These are phyloP conservation scores for Botryosphaeria dothidea DNA, from an alignment of 2,329 filamentous ascomycete species.

Conservation along the genomic window DNA sequence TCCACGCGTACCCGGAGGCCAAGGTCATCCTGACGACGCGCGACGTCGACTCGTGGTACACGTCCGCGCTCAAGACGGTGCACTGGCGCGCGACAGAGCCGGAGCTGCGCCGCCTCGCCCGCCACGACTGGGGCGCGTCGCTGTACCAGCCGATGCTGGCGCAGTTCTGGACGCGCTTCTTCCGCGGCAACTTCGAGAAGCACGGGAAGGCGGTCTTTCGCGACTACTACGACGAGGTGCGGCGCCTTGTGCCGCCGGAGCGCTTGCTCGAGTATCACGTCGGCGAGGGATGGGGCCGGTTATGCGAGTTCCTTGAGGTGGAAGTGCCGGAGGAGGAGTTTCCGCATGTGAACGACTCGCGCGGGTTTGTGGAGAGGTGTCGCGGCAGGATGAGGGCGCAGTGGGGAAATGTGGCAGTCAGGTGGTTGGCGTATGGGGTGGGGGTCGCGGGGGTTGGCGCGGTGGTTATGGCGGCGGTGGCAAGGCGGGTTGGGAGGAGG, in stretches of 20 bases:
- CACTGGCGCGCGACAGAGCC: background rate
- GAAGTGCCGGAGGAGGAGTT: slow-evolving; percentile 27
- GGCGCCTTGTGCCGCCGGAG: slow-evolving; percentile 25
- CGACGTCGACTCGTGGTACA: slow-evolving; percentile 16
- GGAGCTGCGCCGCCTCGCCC: slow-evolving; percentile 23
- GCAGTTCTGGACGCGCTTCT: background rate
- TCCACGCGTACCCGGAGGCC: slow-evolving; percentile 24
- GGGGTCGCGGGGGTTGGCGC: slow-evolving; percentile 39
- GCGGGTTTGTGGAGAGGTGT: slow-evolving; percentile 57
- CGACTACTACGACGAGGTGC: slow-evolving; percentile 23
- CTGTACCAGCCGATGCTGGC: slow-evolving; percentile 51
- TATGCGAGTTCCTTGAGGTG: slow-evolving; percentile 32
- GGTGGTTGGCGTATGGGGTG: slow-evolving; percentile 52
- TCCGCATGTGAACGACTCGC: slow-evolving; percentile 27
- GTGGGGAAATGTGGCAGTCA: slow-evolving; percentile 56
- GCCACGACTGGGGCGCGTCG: slow-evolving; percentile 22
- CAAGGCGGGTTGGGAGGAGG: background rate
- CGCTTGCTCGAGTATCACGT: slow-evolving; percentile 29
- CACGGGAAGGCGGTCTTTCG: slow-evolving; percentile 14
- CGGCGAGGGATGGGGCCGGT: slow-evolving; percentile 30
- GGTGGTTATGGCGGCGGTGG: background rate
- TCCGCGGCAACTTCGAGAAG: slow-evolving; percentile 8
- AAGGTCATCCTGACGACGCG: slow-evolving; percentile 24
- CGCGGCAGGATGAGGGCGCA: slow-evolving; percentile 54
- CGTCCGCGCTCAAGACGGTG: background rate